Base-by-base conservation (phyloP, 2,329 filamentous ascomycete genomes). In the Fusarium algeriense region DNA sequence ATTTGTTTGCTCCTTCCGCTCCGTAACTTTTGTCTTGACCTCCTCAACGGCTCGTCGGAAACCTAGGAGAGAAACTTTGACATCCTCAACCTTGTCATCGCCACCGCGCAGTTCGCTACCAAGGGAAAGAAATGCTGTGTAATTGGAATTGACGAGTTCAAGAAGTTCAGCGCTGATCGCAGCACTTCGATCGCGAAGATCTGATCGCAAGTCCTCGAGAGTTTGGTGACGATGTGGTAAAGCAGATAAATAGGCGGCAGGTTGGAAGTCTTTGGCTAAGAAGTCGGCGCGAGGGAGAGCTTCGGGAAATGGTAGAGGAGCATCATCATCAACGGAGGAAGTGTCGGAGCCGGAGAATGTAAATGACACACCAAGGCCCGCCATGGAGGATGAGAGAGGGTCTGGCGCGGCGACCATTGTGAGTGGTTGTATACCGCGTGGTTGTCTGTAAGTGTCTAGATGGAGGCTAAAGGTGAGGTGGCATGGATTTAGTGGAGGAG, bases 131-230 rank as follows among this genome's bases (percentile, higher is more conserved):
- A 99, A 99, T 62, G 95, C 92, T 50, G 94, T 92, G 80, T 99
- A 98, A 81, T 99, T 97, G 55, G 92, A 89, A 78, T 99, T 99
- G 73, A 99, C 96, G 11, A 99, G 89, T 82, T 98, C 95, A 20
- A 99, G 86, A 5, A 99, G 87, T 83, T 99, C 96, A 69, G 92
- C 89, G 76, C 91, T 93, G 67, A 99, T 91, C 23, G 91, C 87
- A 74, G 93, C 89, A 73, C 91, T 93, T 56, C 97, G 88, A 64
- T 94, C 89, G 46, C 95, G 91, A 19, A 99, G 86, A 77, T 99
- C 97, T 8, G 91, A 84, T 38, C 95, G 93, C 35, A 99, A 86
- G 80, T 99, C 96, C 79, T 97, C 95, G 50, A 99, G 92, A 1
- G 95, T 98, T 81, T 99, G 96, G 80, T 99, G 96, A 3, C 96